A percentile compares a stretch with the other conserved stretches of the same genome.
Conservation (phyloP, 225 moss, liverwort and hornwort genomes). For the Thuidium tamariscinum region DNA sequence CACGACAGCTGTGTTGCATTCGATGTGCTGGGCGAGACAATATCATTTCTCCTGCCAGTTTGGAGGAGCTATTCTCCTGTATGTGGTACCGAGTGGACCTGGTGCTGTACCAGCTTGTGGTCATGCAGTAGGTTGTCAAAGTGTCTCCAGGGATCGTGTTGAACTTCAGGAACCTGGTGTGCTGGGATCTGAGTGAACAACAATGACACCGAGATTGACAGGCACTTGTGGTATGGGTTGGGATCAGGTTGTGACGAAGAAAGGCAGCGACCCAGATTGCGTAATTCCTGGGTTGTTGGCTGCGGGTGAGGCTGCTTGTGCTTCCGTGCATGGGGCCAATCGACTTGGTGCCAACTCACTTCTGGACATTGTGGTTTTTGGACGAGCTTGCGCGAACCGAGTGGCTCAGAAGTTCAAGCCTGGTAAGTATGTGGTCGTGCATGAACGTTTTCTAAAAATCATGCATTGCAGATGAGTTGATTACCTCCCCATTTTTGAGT, state of each 20-base stretch:
- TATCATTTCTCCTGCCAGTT: neutral
- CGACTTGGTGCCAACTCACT: constrained; percentile 94
- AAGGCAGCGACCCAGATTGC: constrained; percentile 50
- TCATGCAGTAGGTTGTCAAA: neutral
- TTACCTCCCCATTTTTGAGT: neutral
- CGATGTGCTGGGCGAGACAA: neutral
- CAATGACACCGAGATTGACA: neutral
- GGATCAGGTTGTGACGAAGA: constrained; percentile 74
- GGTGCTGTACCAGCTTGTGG: constrained; percentile 14
- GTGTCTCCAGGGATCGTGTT: neutral
- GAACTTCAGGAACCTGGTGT: neutral
- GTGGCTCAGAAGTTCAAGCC: constrained; percentile 67
- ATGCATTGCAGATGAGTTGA: neutral
- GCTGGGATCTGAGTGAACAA: neutral
- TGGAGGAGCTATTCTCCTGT: neutral
- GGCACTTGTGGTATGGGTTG: neutral
- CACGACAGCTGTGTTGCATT: neutral
- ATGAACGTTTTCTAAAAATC: neutral
- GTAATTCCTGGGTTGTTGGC: constrained; percentile 74
- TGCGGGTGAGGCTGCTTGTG: constrained; percentile 37
- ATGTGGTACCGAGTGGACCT: constrained; percentile 23
- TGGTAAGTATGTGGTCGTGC: constrained; percentile 14
- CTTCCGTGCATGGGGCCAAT: constrained; percentile 61
- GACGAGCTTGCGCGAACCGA: constrained; percentile 87
- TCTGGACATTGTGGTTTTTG: constrained; percentile 90